These are phyloP conservation scores for Xerocomus brunneocitrinus DNA, from an alignment of 768 basidiomycete genomes.

Conservation along the genomic window DNA sequence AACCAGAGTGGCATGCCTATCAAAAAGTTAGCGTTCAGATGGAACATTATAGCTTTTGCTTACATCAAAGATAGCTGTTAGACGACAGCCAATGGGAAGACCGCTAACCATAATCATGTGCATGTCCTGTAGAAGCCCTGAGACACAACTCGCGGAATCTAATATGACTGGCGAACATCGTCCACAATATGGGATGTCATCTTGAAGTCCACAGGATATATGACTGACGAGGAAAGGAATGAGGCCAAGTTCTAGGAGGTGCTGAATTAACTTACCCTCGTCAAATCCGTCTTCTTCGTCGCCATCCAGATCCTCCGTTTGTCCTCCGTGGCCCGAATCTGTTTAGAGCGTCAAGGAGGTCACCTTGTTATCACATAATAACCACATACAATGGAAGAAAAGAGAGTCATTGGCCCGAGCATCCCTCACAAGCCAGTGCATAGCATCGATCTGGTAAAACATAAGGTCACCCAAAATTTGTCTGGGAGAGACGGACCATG, in stretches of 20 bases:
- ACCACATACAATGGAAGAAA: slow-evolving; percentile 78
- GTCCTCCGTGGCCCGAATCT: slow-evolving; percentile 95
- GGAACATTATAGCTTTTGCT: slow-evolving; percentile 22
- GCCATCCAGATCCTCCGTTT: slow-evolving; percentile 76
- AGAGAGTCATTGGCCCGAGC: slow-evolving; percentile 81
- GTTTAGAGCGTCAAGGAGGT: background rate
- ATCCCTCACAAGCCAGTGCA: slow-evolving; percentile 87
- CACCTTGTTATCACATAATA: background rate
- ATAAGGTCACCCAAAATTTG: background rate
- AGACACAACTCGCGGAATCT: background rate
- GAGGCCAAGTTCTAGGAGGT: background rate
- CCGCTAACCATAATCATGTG: slow-evolving; percentile 76
- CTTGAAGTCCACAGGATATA: slow-evolving; percentile 79
- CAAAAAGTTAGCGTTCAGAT: background rate
- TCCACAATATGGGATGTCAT: slow-evolving; percentile 77
- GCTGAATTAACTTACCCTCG: slow-evolving; percentile 46
- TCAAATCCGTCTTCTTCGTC: slow-evolving; percentile 84
- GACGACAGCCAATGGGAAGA: slow-evolving; percentile 80
- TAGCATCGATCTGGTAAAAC: slow-evolving; percentile 55
- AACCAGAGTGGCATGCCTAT: slow-evolving; percentile 87
- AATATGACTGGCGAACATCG: slow-evolving; percentile 54
- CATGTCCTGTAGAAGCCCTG: slow-evolving; percentile 44
- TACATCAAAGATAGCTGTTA: slow-evolving; percentile 81
- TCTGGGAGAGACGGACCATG: slow-evolving; percentile 48
- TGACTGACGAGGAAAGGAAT: slow-evolving; percentile 42